Conservation (phyloP, 2,329 filamentous ascomycete species). For the Diplodia corticola region DNA sequence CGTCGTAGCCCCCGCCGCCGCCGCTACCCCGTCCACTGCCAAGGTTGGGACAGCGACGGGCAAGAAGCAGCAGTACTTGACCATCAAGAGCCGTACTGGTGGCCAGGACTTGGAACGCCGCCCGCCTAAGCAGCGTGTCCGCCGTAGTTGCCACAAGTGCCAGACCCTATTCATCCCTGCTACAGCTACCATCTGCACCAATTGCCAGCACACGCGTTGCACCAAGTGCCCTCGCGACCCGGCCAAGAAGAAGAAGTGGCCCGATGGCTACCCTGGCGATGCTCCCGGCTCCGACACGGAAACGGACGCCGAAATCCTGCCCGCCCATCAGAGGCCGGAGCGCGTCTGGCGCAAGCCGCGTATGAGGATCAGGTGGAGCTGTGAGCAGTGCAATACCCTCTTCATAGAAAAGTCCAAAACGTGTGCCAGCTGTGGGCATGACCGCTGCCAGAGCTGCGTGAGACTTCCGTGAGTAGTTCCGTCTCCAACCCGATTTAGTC, state of each 20-base stretch:
- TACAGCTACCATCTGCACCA: conserved; percentile 61
- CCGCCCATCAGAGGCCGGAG: conserved; percentile 30
- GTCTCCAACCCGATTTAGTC: background rate
- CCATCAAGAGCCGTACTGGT: conserved; percentile 64
- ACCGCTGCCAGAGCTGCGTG: conserved; percentile 61
- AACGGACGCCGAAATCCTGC: conserved; percentile 32
- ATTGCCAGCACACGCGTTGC: conserved; percentile 73
- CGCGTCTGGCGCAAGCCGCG: conserved; percentile 49
- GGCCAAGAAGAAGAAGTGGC: conserved; percentile 69
- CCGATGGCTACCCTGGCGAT: conserved; percentile 69
- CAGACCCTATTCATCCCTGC: conserved; percentile 57
- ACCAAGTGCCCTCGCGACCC: conserved; percentile 79
- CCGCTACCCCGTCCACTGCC: conserved; percentile 4
- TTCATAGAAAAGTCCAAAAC: conserved; percentile 57
- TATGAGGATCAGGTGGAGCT: conserved; percentile 51
- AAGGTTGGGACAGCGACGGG: conserved; percentile 24
- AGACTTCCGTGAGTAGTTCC: conserved; percentile 50
- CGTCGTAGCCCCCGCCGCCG: background rate
- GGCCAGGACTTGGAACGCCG: conserved; percentile 72
- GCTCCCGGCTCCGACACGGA: conserved; percentile 35
- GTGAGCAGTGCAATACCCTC: conserved; percentile 62
- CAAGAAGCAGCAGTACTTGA: conserved; percentile 53
- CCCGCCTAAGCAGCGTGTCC: conserved; percentile 69
- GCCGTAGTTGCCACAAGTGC: conserved; percentile 77
- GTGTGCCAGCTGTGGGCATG: conserved; percentile 62